phyloP scores from a whole-genome alignment of 23 red algal species.

The Gracilaria gracilis region DNA sequence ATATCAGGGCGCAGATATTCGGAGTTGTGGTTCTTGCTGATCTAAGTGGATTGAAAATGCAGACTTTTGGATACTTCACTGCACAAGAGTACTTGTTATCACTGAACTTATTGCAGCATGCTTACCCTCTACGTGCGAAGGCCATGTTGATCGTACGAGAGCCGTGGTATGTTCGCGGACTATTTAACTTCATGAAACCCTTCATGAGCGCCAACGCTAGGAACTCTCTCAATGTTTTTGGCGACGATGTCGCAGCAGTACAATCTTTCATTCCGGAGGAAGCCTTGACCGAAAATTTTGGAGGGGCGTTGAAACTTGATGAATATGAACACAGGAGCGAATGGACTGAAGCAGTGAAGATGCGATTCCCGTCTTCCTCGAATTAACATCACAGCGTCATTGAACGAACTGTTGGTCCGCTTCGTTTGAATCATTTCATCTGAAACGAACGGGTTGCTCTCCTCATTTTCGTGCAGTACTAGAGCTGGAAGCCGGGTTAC shows the following conservation, averaged over 20 bases:
- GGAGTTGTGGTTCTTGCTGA: slow-evolving; percentile 44
- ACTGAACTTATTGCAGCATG: slow-evolving; percentile 42
- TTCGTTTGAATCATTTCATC: not conserved
- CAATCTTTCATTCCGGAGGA: slow-evolving; percentile 45
- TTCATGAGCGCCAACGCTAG: slow-evolving; percentile 52
- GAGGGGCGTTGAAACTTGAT: slow-evolving; percentile 20
- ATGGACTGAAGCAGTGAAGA: slow-evolving; percentile 35
- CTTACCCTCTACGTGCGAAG: slow-evolving; percentile 51
- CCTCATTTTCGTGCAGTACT: no score
- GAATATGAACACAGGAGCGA: not conserved
- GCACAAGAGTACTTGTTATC: slow-evolving; percentile 28
- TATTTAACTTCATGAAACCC: slow-evolving; percentile 53
- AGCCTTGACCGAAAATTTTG: slow-evolving; percentile 5
- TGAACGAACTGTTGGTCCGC: no score
- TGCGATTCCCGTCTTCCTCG: not conserved
- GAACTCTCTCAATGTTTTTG: slow-evolving; percentile 38
- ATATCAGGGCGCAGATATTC: slow-evolving; percentile 51
- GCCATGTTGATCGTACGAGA: slow-evolving; percentile 38
- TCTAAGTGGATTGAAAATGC: slow-evolving; percentile 20
- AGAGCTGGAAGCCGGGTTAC: no score
- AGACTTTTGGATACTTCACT: slow-evolving; percentile 38
- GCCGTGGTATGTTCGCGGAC: slow-evolving; percentile 27
- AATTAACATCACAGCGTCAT: not conserved
- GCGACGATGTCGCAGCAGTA: not conserved
- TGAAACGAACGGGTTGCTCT: no score